Base-by-base conservation (phyloP, 257 asterid genomes). In the Phtheirospermum japonicum region DNA sequence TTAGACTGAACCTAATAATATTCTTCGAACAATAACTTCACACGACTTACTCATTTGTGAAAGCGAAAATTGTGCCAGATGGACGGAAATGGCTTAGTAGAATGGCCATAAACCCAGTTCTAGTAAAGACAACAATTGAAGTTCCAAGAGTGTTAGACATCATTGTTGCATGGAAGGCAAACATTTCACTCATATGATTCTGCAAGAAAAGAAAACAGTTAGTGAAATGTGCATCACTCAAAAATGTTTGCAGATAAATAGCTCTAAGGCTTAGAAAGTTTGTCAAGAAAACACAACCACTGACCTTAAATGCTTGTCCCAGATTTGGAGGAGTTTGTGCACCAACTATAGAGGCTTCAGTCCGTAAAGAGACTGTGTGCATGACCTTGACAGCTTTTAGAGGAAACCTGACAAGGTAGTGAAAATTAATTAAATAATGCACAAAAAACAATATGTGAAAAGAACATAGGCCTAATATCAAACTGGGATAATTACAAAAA, bases 121-220 rank as follows among this genome's bases (percentile, higher is more conserved):
- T 79, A 53, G 99, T 92, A 82, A 92, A 92, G 78, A 92, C 97
- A 20, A 92, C 95, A 9, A 79, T 84, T 33, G 99, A 89, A 69
- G 95, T 92, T 68, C 90, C 96, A 45, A 92, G 91, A 14, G 97
- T 92, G 81, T 92, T 85, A 53, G 99, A 86, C 90, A 92, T 92
- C 95, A 85, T 89, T 13, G 97, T 92, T 55, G 95, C 95, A 83
- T 92, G 99, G 82, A 75, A 89, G 34, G 97, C 99, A 80, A 92
- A 92, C 96, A 92, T 92, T 68, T 92, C 98, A 2, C 98, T 92
- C 97, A 83, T 92, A 60, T 89, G 98, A 65, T 92, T 92, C 99
- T 92, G 96, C 78, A 72, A 42, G 73, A 59, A 59, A 68, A 50
- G 58, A 43, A 61, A 55, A 62, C 40, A 54, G 53, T 40, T 19